These are phyloP conservation scores for Paratinospora sagittata DNA, from an alignment of 164 flowering plant species.

Conservation along the genomic window DNA sequence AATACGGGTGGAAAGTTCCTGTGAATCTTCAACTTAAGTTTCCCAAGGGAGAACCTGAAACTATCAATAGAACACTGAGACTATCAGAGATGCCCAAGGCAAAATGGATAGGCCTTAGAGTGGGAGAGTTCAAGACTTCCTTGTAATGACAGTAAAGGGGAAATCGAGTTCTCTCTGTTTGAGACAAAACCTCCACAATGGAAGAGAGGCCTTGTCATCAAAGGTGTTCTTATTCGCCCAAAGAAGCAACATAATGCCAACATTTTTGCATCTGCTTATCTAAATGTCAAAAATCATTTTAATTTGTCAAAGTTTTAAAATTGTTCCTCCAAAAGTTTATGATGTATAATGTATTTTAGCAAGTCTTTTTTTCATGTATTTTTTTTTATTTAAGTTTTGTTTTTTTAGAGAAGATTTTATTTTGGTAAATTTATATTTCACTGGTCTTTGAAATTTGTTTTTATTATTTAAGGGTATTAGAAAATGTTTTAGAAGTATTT, in stretches of 20 bases:
- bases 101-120: slow-evolving; percentile 43
- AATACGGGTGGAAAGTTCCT: slow-evolving; percentile 65
- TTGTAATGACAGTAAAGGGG: slow-evolving; percentile 21
- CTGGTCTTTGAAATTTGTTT: no score
- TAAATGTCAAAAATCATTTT: no score
- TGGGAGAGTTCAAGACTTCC: slow-evolving; percentile 33
- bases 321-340: no score
- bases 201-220: slow-evolving; percentile 59
- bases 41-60: slow-evolving; percentile 44
- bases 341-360: no score
- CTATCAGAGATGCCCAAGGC: slow-evolving; percentile 29
- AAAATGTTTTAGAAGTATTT: no score
- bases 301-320: no score
- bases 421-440: no score
- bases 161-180: slow-evolving; percentile 38
- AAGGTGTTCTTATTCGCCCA: slow-evolving; percentile 46
- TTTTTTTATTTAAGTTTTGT: no score
- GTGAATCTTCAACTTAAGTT: slow-evolving; percentile 47
- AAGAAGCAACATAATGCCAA: slow-evolving; percentile 21
- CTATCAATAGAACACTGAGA: slow-evolving; percentile 36
- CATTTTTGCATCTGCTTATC: no score
- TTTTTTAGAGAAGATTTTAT: no score
- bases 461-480: no score
- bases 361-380: no score
- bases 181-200: slow-evolving; percentile 50